Evolutionary conservation across 2,329 filamentous ascomycete species (phyloP).

Genomic region (Fusarium sacchari): DNA sequence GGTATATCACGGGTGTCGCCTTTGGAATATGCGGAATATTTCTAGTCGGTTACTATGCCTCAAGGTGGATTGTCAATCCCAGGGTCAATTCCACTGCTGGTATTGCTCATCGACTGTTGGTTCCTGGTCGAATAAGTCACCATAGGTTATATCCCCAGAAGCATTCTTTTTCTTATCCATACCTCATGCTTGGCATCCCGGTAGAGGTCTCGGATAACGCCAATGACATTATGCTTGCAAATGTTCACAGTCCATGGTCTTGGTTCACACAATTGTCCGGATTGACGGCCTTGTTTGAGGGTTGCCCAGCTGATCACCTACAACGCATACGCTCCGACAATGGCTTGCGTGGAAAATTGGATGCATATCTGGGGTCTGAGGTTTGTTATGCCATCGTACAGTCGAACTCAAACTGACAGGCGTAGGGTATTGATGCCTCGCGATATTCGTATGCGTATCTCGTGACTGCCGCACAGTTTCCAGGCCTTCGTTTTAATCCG

Average conservation of each 20-base stretch:
- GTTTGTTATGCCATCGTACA: slow-evolving; percentile 49
- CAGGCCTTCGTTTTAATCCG: slow-evolving; percentile 79
- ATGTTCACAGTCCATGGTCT: slow-evolving; percentile 33
- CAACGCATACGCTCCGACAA: slow-evolving; percentile 60
- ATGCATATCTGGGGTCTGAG: slow-evolving; percentile 66
- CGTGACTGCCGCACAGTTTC: slow-evolving; percentile 74
- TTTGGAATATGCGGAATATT: background rate
- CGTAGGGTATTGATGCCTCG: slow-evolving; percentile 65
- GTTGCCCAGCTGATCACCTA: slow-evolving; percentile 71
- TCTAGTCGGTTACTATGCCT: background rate
- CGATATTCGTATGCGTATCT: slow-evolving; percentile 76
- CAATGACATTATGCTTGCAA: slow-evolving; percentile 66
- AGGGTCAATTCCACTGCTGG: slow-evolving; percentile 3
- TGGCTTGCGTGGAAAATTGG: slow-evolving; percentile 72
- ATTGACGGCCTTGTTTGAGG: slow-evolving; percentile 62
- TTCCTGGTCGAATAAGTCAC: slow-evolving; percentile 74
- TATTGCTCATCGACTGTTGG: slow-evolving; percentile 59
- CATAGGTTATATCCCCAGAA: slow-evolving; percentile 72
- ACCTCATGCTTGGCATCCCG: slow-evolving; percentile 75
- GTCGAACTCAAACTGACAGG: slow-evolving; percentile 16
- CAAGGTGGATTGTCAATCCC: background rate
- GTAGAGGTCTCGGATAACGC: slow-evolving; percentile 67
- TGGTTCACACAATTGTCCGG: slow-evolving; percentile 47
- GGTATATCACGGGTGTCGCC: background rate
- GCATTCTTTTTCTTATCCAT: slow-evolving; percentile 76